Conservation (phyloP, 352 stramenopile species). For the Halophytophthora batemanensis region DNA sequence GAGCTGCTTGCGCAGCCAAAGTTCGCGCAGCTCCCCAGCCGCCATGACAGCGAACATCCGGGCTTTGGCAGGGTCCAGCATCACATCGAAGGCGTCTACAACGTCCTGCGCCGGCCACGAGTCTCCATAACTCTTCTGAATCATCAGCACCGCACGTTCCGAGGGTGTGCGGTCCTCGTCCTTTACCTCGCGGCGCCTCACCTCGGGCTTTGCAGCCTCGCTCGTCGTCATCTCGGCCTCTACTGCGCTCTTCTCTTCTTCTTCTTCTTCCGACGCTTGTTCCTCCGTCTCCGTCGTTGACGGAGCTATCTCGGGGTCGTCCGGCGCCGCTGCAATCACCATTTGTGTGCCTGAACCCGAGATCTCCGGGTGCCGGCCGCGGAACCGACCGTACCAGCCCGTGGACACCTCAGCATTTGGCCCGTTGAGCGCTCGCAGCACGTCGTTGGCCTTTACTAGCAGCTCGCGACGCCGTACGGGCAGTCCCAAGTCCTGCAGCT, state of each 20-base stretch:
- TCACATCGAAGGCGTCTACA: conserved; percentile 23
- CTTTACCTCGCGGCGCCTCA: neutral
- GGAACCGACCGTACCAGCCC: conserved; percentile 19
- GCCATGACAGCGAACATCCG: conserved; percentile 20
- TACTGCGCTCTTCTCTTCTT: neutral
- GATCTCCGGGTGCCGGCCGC: conserved; percentile 13
- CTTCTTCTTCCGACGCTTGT: neutral
- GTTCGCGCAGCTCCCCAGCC: conserved; percentile 10
- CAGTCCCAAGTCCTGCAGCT: conserved; percentile 8
- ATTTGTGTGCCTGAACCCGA: conserved; percentile 10
- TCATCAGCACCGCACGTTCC: conserved; percentile 13
- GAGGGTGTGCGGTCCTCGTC: conserved; percentile 4
- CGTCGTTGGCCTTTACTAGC: conserved; percentile 16
- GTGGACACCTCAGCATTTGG: conserved; percentile 9
- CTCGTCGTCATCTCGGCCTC: neutral
- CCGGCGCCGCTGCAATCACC: neutral
- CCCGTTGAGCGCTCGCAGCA: conserved; percentile 3
- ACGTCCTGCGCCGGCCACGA: conserved; percentile 16
- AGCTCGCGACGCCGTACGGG: conserved; percentile 14
- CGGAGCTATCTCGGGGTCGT: neutral
- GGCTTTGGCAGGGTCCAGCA: conserved; percentile 17
- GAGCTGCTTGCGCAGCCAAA: conserved; percentile 23
- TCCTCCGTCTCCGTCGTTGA: neutral
- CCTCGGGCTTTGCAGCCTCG: neutral
- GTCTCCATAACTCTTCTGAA: conserved; percentile 16